A percentile compares a stretch with the other conserved stretches of the same genome.
Evolutionary conservation across 1,284 basidiomycete genomes (phyloP).

Genomic region (Fomitopsis schrenkii): DNA sequence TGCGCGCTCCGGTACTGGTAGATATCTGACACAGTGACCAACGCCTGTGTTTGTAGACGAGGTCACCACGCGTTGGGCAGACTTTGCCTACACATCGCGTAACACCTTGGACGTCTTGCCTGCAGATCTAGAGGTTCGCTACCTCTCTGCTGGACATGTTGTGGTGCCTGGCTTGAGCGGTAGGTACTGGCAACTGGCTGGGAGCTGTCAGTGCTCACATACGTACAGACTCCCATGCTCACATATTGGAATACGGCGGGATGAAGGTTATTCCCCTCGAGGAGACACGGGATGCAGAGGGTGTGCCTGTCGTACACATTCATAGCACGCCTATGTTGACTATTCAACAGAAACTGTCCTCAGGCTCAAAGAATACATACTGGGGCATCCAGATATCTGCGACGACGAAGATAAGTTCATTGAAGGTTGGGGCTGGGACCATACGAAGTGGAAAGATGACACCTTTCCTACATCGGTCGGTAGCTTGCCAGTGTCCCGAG

Average conservation of each 20-base stretch:
- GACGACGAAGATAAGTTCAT: slow-evolving; percentile 61
- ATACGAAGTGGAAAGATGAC: slow-evolving; percentile 68
- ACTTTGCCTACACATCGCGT: background rate
- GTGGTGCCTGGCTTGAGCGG: slow-evolving; percentile 68
- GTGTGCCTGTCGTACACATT: slow-evolving; percentile 24
- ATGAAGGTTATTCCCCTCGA: slow-evolving; percentile 62
- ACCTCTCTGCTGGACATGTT: slow-evolving; percentile 49
- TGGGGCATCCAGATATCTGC: slow-evolving; percentile 49
- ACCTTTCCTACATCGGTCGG: slow-evolving; percentile 76
- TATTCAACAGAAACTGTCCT: slow-evolving; percentile 52
- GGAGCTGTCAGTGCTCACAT: background rate
- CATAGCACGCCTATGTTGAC: background rate
- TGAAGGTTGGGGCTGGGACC: slow-evolving; percentile 90
- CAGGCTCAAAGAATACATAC: slow-evolving; percentile 64
- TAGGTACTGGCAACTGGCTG: slow-evolving; percentile 19
- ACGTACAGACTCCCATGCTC: slow-evolving; percentile 74
- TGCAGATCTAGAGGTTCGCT: slow-evolving; percentile 34
- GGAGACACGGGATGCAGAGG: slow-evolving; percentile 56
- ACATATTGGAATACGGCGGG: slow-evolving; percentile 75
- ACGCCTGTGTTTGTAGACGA: slow-evolving; percentile 32
- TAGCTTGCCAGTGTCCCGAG: slow-evolving; percentile 6
- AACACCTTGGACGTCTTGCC: background rate
- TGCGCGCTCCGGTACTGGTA: slow-evolving; percentile 19
- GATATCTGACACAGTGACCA: background rate
- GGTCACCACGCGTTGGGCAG: slow-evolving; percentile 39